Percentiles rank a stretch among this genome's conserved stretches.
Evolutionary conservation across 176 grass and related monocot genomes (phyloP).

Genomic region (Thalia dealbata): DNA sequence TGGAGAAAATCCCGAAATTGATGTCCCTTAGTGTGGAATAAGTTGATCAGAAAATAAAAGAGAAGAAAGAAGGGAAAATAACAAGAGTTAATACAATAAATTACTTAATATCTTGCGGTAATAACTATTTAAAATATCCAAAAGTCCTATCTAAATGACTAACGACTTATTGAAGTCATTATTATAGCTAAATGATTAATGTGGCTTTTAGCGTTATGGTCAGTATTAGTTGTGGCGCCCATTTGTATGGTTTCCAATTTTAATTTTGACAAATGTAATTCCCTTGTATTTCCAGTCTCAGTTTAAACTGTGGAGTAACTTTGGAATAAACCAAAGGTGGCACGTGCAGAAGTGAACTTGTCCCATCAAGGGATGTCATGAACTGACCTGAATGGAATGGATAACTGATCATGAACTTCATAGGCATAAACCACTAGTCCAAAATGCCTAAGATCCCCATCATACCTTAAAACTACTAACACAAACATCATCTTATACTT

Average conservation of each 20-base stretch:
- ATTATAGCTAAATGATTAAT: neutral
- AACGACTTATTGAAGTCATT: neutral
- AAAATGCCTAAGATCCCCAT: no score
- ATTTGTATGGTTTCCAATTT: neutral
- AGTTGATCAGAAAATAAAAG: neutral
- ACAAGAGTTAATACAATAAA: neutral
- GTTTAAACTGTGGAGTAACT: neutral
- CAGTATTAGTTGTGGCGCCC: neutral
- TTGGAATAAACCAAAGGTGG: neutral
- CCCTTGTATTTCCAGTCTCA: neutral
- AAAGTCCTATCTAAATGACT: neutral
- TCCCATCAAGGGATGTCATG: no score
- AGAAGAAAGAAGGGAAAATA: neutral
- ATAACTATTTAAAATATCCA: neutral
- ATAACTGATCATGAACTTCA: no score
- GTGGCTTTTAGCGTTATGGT: neutral
- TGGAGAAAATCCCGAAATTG: neutral
- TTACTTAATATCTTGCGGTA: no score
- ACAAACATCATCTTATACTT: no score
- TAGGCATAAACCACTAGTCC: no score
- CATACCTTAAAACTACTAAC: no score
- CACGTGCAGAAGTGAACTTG: neutral
- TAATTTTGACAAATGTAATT: neutral
- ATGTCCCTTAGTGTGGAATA: neutral
- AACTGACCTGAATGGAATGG: no score